Evolutionary conservation across 345 rosid species (phyloP).

Genomic region (Salix exigua): DNA sequence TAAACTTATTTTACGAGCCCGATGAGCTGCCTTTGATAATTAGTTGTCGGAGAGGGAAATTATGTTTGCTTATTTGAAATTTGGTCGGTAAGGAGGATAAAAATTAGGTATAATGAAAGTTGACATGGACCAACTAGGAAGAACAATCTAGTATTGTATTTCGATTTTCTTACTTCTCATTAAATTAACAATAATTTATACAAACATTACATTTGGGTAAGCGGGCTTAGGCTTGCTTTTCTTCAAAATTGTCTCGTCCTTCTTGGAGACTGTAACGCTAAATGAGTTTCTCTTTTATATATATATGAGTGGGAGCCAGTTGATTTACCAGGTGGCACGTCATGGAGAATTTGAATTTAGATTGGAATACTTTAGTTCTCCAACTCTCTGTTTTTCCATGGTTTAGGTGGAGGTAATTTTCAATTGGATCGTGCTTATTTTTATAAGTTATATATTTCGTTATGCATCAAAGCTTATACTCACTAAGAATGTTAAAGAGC

Average conservation of each 20-base stretch:
- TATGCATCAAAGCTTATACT: neutral
- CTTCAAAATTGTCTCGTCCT: too few species aligned
- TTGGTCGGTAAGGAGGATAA: neutral
- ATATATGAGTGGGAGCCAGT: neutral
- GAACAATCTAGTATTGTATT: too few species aligned
- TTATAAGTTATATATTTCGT: too few species aligned
- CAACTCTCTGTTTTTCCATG: neutral
- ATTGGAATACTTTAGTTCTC: neutral
- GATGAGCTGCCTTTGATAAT: neutral
- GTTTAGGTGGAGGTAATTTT: neutral
- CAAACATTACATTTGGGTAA: neutral
- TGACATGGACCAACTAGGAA: neutral
- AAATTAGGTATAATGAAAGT: conserved; percentile 19
- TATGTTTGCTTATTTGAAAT: neutral
- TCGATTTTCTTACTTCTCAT: too few species aligned
- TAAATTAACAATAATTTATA: too few species aligned
- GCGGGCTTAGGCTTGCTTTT: neutral
- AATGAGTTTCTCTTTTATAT: neutral
- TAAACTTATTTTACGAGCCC: neutral
- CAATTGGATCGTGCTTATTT: too few species aligned
- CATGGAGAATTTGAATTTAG: neutral
- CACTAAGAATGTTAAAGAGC: neutral
- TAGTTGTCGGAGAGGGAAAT: neutral
- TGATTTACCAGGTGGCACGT: neutral
- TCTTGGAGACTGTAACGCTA: neutral